Evolutionary conservation across 192 early-diverging fungal species (phyloP), one percentile per base, ranked within the genome.

Genomic region (Coemansia sp.): DNA sequence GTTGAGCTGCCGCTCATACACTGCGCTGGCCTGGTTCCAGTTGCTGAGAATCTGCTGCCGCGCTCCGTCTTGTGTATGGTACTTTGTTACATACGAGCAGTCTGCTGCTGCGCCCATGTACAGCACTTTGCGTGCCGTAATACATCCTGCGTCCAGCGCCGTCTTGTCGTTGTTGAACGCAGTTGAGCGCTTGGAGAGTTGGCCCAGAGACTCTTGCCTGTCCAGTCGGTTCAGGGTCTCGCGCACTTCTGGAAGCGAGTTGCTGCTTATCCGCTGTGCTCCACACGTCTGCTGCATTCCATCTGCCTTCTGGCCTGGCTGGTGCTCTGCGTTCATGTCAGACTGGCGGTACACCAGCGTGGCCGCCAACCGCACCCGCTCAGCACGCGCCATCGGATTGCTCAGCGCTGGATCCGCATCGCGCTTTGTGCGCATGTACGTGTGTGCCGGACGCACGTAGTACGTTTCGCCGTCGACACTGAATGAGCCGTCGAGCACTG

Each of bases 1-100:
- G 69, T 94, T 94, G 76, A 95, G 93, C 49, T 88, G 88, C 0
- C 83, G 74, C 74, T 95, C 93, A 69, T 94, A 97, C 41, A 91
- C 84, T 1, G 84, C 85, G 48, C 89, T 91, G 8, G 89, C 95
- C 32, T 83, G 84, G 72, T 92, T 93, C 83, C 90, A 94, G 75
- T 94, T 86, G 50, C 77, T 85, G 53, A 96, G 84, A 35, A 94
- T 93, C 62, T 91, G 89, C 56, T 69, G 79, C 32, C 87, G 73
- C 57, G 86, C 87, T n/a, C 60, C 70, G 38, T 80, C 83, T 23
- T 72, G 74, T 6, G 84, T 84, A 60, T 83, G 59, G 54, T 87
- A 90, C 39, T 62, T 52, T 9, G 74, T 74, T 35, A 86, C 82
- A 61, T 89, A 92, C 5, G 88, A 84, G 69, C 90, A 92, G 64